Conservation (phyloP, 441 rosid species). For the Daphne laureola region DNA sequence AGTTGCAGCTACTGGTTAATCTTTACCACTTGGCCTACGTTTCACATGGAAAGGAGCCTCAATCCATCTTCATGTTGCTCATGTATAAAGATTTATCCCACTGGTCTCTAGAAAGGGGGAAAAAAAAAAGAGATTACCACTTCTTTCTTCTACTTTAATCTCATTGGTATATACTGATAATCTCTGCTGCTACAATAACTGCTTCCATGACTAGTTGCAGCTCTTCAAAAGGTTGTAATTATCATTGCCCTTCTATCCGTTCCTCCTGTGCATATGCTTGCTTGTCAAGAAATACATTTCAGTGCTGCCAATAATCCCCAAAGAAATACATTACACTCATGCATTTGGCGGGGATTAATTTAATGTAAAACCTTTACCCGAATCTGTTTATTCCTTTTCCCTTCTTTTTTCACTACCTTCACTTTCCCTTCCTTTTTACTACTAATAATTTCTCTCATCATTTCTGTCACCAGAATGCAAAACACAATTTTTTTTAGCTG, state of each 20-base stretch:
- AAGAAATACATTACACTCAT: too few relatives aligned
- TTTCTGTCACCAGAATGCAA: too few relatives aligned
- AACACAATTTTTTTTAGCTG: too few relatives aligned
- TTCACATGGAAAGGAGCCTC: constrained; percentile 5
- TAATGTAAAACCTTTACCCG: too few relatives aligned
- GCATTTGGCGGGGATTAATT: too few relatives aligned
- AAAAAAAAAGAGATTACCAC: constrained; percentile 8
- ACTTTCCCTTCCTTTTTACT: too few relatives aligned
- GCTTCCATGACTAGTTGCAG: constrained; percentile 26
- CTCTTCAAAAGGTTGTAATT: constrained; percentile 21
- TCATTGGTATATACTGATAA: constrained; percentile 9
- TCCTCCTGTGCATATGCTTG: not conserved
- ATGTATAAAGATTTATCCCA: constrained; percentile 13
- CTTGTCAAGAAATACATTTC: too few relatives aligned
- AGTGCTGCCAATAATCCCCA: too few relatives aligned
- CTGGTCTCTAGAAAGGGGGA: not conserved
- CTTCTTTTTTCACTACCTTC: too few relatives aligned
- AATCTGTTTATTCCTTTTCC: too few relatives aligned
- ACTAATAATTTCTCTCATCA: too few relatives aligned
- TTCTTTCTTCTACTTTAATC: constrained; percentile 17
- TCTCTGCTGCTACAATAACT: constrained; percentile 17
- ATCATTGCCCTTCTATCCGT: constrained; percentile 5
- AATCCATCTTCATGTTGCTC: constrained; percentile 3
- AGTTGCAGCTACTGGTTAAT: constrained; percentile 73
- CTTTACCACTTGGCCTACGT: not conserved